Evolutionary conservation across 345 rosid species (phyloP), one percentile per base, ranked within the genome.

Genomic region (Bretschneidera sinensis): DNA sequence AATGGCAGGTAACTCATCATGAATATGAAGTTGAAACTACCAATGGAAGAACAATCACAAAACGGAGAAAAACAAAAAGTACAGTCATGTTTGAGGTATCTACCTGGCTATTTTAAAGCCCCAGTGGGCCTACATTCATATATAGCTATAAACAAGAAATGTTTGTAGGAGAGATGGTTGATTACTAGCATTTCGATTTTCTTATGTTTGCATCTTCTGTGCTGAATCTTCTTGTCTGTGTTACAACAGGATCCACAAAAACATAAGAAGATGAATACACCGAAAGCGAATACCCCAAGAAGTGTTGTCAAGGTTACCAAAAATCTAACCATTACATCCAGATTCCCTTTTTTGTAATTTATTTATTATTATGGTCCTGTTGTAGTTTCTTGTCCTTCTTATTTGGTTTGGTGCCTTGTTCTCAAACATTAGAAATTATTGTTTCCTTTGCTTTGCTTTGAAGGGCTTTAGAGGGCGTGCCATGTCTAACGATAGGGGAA

Each of bases 11-110:
- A 56, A 78, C 83, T 54, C 91, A 54, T 62, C 94, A 53, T 70
- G 92, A 85, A 69, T 85, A 88, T 74, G 94, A 88, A 74, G 77
- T 82, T 62, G 94, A 91, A 71, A 78, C 76, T 24, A 64, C 68
- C 1, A 78, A 78, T 76, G 94, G 86, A 57, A 72, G 83, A 73
- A 78, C 85, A 76, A 62, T 80, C 50, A 79, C 89, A 35, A 88
- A 86, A 71, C 80, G 86, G 49, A 88, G 80, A 74, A 90, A 82
- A 70, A 80, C 87, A 35, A 83, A 50, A 66, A 79, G 82, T 69
- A 74, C 91, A 4, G 82, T 79, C 64, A 77, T 88, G 88, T 85
- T 85, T 70, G 96, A 88, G 91, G 96, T 87, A 74, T 55, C 66
- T 48, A 54, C 59, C 64, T 33, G 15, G 11, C 21, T 59, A 52